Evolutionary conservation across 1,284 basidiomycete species (phyloP).

Genomic region (Pterula multifida): DNA sequence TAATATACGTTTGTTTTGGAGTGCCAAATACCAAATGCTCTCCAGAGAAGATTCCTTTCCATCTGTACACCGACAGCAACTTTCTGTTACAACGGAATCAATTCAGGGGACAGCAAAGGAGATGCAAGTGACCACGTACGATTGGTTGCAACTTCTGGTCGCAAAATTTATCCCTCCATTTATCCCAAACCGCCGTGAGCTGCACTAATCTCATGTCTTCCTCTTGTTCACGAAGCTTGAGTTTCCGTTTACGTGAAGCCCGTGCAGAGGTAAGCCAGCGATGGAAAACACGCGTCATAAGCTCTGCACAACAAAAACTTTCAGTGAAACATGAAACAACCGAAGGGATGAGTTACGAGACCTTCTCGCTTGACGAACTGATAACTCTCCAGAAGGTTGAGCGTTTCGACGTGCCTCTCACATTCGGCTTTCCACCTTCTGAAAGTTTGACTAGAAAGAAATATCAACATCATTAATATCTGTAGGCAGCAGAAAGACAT

Average conservation of each 20-base stretch:
- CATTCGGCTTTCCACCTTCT: conserved; percentile 55
- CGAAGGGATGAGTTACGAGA: conserved; percentile 14
- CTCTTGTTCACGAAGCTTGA: conserved; percentile 46
- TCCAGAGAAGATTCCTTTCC: conserved; percentile 47
- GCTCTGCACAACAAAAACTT: conserved; percentile 29
- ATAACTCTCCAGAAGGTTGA: conserved; percentile 72
- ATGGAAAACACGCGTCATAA: conserved; percentile 52
- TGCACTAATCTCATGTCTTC: conserved; percentile 41
- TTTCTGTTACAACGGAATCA: conserved; percentile 31
- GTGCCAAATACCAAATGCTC: conserved; percentile 61
- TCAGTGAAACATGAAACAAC: neutral
- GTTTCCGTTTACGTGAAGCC: conserved; percentile 41
- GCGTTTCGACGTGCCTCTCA: conserved; percentile 51
- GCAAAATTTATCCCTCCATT: conserved; percentile 60
- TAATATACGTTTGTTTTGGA: conserved; percentile 54
- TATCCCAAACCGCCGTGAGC: conserved; percentile 54
- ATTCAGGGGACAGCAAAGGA: neutral
- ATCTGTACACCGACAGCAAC: conserved; percentile 42
- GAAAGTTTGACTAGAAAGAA: conserved; percentile 35
- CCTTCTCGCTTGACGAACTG: conserved; percentile 68
- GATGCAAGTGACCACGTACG: conserved; percentile 27
- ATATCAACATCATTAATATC: conserved; percentile 5
- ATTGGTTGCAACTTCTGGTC: conserved; percentile 50
- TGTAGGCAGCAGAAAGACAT: neutral
- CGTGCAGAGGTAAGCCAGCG: conserved; percentile 56